Conservation (phyloP, 2,329 filamentous ascomycete species). For the Alternaria triticimaculans region DNA sequence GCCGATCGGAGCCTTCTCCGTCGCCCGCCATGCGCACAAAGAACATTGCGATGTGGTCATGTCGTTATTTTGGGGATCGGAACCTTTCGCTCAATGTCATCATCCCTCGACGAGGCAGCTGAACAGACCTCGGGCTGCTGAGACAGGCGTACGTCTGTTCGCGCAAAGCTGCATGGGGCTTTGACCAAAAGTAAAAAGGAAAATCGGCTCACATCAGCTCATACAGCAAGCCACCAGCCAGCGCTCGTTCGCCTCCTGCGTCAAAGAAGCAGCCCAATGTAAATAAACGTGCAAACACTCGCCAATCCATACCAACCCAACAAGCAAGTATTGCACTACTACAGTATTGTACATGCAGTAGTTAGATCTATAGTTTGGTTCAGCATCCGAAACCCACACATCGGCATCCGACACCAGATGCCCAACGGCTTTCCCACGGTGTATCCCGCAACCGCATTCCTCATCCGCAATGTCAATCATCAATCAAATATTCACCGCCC, state of each 20-base stretch:
- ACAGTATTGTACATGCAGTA: background rate
- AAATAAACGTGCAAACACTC: background rate
- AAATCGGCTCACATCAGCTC: background rate
- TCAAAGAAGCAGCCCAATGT: background rate
- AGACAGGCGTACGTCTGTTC: background rate
- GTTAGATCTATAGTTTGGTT: background rate
- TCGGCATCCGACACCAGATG: background rate
- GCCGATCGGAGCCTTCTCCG: background rate
- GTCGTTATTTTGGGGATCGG: background rate
- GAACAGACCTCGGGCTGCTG: background rate
- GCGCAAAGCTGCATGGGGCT: background rate
- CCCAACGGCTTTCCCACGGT: background rate
- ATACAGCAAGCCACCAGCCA: background rate
- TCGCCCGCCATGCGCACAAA: background rate
- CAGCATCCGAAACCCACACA: background rate
- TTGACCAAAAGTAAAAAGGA: background rate
- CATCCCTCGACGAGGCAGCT: background rate
- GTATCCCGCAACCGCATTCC: background rate
- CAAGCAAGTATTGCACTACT: background rate
- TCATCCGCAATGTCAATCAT: background rate
- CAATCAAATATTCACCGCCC: background rate
- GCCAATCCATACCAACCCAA: background rate
- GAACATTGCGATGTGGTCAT: background rate
- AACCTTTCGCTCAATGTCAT: background rate
- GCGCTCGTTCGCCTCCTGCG: background rate